Evolutionary conservation across 768 basidiomycete genomes (phyloP).

Genomic region (Kwoniella sp.): DNA sequence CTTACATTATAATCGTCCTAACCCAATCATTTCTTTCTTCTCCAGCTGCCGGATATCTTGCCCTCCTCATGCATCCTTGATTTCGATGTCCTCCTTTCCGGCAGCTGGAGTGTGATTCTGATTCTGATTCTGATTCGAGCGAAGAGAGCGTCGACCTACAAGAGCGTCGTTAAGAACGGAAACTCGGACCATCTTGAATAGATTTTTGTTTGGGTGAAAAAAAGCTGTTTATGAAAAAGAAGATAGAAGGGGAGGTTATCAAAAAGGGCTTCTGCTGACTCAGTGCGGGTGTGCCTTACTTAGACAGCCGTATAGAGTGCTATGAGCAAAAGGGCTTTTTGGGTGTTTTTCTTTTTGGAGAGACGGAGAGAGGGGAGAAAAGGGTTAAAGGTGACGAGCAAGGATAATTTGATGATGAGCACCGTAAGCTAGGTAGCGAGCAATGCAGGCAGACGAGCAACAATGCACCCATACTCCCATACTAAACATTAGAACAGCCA

Average conservation of each 20-base stretch:
- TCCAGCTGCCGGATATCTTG: neutral
- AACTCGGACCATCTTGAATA: slow-evolving; percentile 58
- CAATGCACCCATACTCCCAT: too few relatives aligned
- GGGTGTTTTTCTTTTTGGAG: slow-evolving; percentile 2
- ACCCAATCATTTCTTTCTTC: slow-evolving; percentile 4
- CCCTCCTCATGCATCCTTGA: neutral
- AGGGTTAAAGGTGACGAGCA: neutral
- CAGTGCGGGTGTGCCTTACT: slow-evolving; percentile 55
- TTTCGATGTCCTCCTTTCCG: neutral
- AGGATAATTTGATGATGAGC: slow-evolving; percentile 9
- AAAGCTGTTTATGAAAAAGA: slow-evolving; percentile 1
- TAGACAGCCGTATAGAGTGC: slow-evolving; percentile 55
- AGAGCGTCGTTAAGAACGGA: slow-evolving; percentile 58
- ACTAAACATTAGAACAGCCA: too few relatives aligned
- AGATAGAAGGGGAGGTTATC: slow-evolving; percentile 25
- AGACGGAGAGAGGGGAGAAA: neutral
- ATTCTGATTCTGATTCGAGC: too few relatives aligned
- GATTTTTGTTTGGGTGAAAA: slow-evolving; percentile 30
- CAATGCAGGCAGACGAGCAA: neutral
- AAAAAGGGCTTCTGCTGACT: slow-evolving; percentile 39
- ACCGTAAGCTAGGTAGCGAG: neutral
- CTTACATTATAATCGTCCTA: neutral
- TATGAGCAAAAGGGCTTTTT: slow-evolving; percentile 27
- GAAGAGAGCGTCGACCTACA: slow-evolving; percentile 37
- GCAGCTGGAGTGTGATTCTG: too few relatives aligned